Evolutionary conservation across 805 yeast genomes (phyloP), one percentile per base, ranked within the genome.

Genomic region (Komagataella phaffii): DNA sequence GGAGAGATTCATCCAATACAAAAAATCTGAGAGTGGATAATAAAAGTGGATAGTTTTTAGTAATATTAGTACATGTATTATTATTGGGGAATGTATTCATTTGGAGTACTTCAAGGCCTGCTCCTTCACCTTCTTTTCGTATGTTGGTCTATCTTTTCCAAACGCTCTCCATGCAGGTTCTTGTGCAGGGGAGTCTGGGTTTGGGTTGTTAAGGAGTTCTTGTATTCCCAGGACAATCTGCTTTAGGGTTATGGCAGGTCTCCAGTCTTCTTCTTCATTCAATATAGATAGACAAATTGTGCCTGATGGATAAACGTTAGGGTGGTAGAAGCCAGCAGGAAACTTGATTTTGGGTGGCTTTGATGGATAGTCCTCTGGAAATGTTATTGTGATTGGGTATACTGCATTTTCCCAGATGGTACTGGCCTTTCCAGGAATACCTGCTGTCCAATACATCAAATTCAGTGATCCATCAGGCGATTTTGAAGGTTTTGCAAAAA

Each of bases 291-390:
- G 76, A 68, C 99, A 93, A 44, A 93, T 83, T 1, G 98, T 93
- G 1, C 99, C 99, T 52, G 96, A 86, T 1, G 99, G 99, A 61
- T 93, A 93, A 7, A 93, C 91, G 61, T 93, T 93, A 10, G 99
- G 99, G 67, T 93, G 99, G 69, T 89, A 93, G 61, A 93, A 93
- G 0, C 85, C 87, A 2, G 82, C 78, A 2, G 96, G 96, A 58
- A 93, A 89, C 68, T 78, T 80, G 53, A 95, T 89, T 61, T 88
- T 89, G 46, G 98, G 98, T 1, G 99, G 99, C 65, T 91, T 91
- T 6, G 96, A 85, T 2, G 99, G 99, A 63, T 88, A 93, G 55
- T 91, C 98, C 51, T 81, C 85, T 1, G 96, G 88, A 66, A 93
- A 93, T 7, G 73, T 67, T 44, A 93, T 80, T 2, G 89, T 80